These are phyloP conservation scores for Vitis vinifera DNA, from an alignment of 164 flowering plant genomes.

Conservation along the genomic window DNA sequence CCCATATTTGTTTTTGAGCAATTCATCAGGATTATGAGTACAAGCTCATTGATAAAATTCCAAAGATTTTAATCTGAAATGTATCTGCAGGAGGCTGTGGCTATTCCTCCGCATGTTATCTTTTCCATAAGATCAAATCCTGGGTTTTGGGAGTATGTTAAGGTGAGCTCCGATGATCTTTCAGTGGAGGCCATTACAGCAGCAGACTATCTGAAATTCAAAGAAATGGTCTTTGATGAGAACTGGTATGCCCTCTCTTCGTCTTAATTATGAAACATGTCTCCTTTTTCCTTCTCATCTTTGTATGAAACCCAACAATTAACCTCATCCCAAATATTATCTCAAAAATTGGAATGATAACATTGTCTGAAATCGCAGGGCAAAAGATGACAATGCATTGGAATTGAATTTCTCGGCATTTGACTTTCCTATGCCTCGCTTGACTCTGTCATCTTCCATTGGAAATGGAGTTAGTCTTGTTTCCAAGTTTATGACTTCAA, in stretches of 20 bases:
- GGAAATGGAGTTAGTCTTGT: slow-evolving; percentile 56
- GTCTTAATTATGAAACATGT: background rate
- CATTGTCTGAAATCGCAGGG: slow-evolving; percentile 25
- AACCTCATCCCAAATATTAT: no score
- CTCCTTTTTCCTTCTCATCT: no score
- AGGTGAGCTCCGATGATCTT: slow-evolving; percentile 38
- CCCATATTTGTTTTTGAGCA: no score
- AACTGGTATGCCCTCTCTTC: slow-evolving; percentile 15
- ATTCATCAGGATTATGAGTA: no score
- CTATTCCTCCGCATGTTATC: slow-evolving; percentile 51
- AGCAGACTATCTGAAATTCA: slow-evolving; percentile 44
- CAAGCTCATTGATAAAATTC: no score
- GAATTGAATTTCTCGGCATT: slow-evolving; percentile 63
- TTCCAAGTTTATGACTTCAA: slow-evolving; percentile 39
- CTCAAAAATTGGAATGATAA: no score
- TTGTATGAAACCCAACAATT: no score
- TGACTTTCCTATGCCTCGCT: slow-evolving; percentile 34
- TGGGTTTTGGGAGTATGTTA: slow-evolving; percentile 57
- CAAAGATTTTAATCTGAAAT: no score
- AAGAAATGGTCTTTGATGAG: slow-evolving; percentile 40
- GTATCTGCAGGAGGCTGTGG: slow-evolving; percentile 52
- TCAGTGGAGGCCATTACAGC: slow-evolving; percentile 36
- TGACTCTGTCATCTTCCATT: slow-evolving; percentile 46
- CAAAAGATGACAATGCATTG: slow-evolving; percentile 42
- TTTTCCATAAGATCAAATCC: slow-evolving; percentile 61